These are phyloP conservation scores for Bolboschoenoplectus hybrid DNA, from an alignment of 202 grass and related monocot species.

Conservation along the genomic window DNA sequence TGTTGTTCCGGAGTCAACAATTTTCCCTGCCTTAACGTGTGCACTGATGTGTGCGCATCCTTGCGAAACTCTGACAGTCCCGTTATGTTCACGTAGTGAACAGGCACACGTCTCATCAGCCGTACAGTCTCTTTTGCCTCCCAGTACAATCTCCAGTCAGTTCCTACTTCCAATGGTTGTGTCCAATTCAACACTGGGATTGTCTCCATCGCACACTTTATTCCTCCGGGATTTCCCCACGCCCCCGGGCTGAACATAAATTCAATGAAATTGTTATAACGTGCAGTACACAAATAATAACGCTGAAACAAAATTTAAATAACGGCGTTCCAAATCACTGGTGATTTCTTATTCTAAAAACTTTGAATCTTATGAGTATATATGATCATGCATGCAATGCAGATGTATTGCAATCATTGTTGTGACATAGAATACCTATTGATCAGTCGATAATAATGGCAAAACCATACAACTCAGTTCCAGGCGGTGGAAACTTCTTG, in stretches of 20 bases:
- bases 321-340: too few relatives aligned
- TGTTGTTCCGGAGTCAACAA: slow-evolving; percentile 80
- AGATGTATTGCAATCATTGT: slow-evolving; percentile 10
- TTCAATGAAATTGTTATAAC: not conserved
- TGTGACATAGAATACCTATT: not conserved
- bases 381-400: not conserved
- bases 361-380: not conserved
- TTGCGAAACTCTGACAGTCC: slow-evolving; percentile 85
- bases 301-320: too few relatives aligned
- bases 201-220: slow-evolving; percentile 96
- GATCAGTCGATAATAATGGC: not conserved
- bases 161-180: slow-evolving; percentile 78
- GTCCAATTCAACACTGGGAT: slow-evolving; percentile 63
- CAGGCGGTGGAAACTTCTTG: not conserved
- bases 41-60: slow-evolving; percentile 93
- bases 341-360: not conserved
- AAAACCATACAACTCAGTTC: slow-evolving; percentile 19
- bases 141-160: slow-evolving; percentile 82
- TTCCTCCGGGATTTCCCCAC: slow-evolving; percentile 77
- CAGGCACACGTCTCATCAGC: slow-evolving; percentile 57
- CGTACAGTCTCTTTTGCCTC: slow-evolving; percentile 60
- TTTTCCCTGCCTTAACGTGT: slow-evolving; percentile 90
- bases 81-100: slow-evolving; percentile 82
- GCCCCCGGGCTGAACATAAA: slow-evolving; percentile 53
- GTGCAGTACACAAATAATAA: not conserved